Evolutionary conservation across 1,284 basidiomycete species (phyloP).

Genomic region (Lentinus polychrous): DNA sequence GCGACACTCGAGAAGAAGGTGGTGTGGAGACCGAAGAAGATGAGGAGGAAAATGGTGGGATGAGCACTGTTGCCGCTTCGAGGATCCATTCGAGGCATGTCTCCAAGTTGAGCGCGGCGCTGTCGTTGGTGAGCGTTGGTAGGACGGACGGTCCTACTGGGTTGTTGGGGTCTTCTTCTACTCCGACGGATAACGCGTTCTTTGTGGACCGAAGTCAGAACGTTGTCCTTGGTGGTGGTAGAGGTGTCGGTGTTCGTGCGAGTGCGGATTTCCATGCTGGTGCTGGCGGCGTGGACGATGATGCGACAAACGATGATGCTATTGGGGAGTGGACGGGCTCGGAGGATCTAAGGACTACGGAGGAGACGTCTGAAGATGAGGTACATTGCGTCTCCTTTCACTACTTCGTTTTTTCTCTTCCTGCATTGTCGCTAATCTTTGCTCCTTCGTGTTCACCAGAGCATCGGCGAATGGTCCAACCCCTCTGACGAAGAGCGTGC

Average conservation of each 20-base stretch:
- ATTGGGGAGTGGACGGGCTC: slow-evolving; percentile 77
- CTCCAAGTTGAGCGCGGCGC: slow-evolving; percentile 57
- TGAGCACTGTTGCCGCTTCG: slow-evolving; percentile 42
- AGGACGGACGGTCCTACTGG: slow-evolving; percentile 24
- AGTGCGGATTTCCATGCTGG: slow-evolving; percentile 18
- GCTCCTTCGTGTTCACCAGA: slow-evolving; percentile 33
- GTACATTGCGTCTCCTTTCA: too few relatives aligned
- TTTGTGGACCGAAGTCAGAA: too few relatives aligned
- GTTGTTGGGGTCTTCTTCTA: too few relatives aligned
- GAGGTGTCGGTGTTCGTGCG: slow-evolving; percentile 11
- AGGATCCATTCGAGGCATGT: slow-evolving; percentile 60
- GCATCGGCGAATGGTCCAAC: slow-evolving; percentile 83
- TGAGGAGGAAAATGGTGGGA: slow-evolving; percentile 28
- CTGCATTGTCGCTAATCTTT: neutral
- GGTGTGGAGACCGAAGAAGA: slow-evolving; percentile 29
- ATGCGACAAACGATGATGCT: slow-evolving; percentile 31
- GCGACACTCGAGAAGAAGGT: slow-evolving; percentile 18
- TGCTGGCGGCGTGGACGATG: slow-evolving; percentile 22
- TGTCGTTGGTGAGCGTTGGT: slow-evolving; percentile 60
- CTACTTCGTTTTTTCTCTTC: slow-evolving; percentile 17
- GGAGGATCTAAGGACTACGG: slow-evolving; percentile 49
- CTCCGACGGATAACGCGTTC: too few relatives aligned
- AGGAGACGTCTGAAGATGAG: slow-evolving; percentile 55
- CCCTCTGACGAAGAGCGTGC: slow-evolving; percentile 80
- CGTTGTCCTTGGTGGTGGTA: too few relatives aligned